A percentile compares a stretch with the other conserved stretches of the same genome.
phyloP scores from a whole-genome alignment of 1,284 basidiomycete species.

The Cryptococcus sp. region DNA sequence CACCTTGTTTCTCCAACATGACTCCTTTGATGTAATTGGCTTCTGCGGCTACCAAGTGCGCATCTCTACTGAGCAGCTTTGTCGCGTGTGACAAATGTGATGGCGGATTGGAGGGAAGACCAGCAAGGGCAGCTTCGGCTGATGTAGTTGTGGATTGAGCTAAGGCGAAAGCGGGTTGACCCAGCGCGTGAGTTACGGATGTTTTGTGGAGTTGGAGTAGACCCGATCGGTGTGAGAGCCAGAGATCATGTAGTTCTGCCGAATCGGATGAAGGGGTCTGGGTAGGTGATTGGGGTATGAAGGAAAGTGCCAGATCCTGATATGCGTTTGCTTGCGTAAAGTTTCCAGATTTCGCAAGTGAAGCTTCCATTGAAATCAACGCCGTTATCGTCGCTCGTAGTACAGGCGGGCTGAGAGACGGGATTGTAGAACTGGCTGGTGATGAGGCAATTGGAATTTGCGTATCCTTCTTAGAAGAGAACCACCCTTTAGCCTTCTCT shows the following conservation, averaged over 20 bases:
- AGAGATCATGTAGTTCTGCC: conserved; percentile 59
- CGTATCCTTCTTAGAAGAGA: not conserved
- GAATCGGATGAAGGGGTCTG: conserved; percentile 59
- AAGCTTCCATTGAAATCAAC: conserved; percentile 67
- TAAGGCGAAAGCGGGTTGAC: conserved; percentile 52
- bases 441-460: not conserved
- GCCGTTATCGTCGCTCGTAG: conserved; percentile 64
- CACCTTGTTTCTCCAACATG: conserved; percentile 45
- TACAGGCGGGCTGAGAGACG: conserved; percentile 47
- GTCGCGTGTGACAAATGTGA: conserved; percentile 19
- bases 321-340: conserved; percentile 84
- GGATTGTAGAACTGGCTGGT: not conserved
- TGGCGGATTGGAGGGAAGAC: conserved; percentile 51
- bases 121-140: conserved; percentile 61
- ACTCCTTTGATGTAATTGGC: conserved; percentile 44
- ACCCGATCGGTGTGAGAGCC: conserved; percentile 66
- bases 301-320: conserved; percentile 70
- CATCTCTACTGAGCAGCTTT: conserved; percentile 34
- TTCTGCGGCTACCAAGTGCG: conserved; percentile 51
- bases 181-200: conserved; percentile 61
- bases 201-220: conserved; percentile 69
- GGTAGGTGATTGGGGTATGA: conserved; percentile 60
- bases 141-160: conserved; percentile 60
- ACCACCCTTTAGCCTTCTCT: conserved; percentile 18
- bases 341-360: conserved; percentile 62